Evolutionary conservation across 148 eudicot genomes (phyloP), one percentile per base, ranked within the genome.

Genomic region (Pouteria glomerata): DNA sequence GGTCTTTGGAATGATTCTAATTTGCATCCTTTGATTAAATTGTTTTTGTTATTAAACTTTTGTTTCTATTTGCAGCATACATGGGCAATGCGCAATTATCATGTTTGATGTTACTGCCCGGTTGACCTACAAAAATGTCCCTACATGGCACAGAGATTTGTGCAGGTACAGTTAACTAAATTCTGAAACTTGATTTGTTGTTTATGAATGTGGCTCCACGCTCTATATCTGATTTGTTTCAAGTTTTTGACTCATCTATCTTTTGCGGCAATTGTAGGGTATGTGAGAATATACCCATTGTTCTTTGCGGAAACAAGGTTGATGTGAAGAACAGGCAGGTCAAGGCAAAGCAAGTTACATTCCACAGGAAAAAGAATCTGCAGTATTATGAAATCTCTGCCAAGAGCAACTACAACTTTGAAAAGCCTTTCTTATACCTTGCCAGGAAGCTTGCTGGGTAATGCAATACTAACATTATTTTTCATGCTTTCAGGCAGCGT

Each of bases 271-370:
- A 56, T 57, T 27, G 29, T 57, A 70, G 73, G 47, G 73, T 70
- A n/a, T n/a, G n/a, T n/a, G n/a, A n/a, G n/a, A n/a, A n/a, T n/a
- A n/a, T n/a, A n/a, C n/a, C n/a, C n/a, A n/a, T n/a, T n/a, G n/a
- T n/a, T n/a, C n/a, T n/a, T n/a, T n/a, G n/a, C n/a, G n/a, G n/a
- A n/a, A n/a, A n/a, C n/a, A n/a, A n/a, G n/a, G n/a, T n/a, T n/a
- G n/a, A n/a, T n/a, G n/a, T n/a, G n/a, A n/a, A n/a, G n/a, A n/a
- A n/a, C n/a, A n/a, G n/a, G n/a, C n/a, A n/a, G n/a, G n/a, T n/a
- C n/a, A n/a, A n/a, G n/a, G 75, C 67, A 72, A 72, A 72, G 67
- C 75, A 72, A 57, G 75, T 72, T 34, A 72, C 75, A n/a, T 72
- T 72, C 75, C 75, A 72, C 75, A 72, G 67, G 75, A 72, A 72